Conservation (phyloP, 2,329 filamentous ascomycete species). For the Trichophyton benhamiae region DNA sequence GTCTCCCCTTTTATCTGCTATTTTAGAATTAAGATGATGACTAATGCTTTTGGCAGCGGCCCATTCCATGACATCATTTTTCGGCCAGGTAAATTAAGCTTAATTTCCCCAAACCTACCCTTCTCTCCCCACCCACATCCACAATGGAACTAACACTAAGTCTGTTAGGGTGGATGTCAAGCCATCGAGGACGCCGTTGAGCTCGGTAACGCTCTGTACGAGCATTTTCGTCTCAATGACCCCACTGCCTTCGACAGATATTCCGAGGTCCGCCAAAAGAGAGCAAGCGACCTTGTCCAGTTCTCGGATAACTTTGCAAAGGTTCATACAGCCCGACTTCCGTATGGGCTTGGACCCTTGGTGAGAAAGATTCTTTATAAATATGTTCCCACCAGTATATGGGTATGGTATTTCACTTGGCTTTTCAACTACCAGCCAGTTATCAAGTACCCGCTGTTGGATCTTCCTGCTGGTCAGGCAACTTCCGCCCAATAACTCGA, state of each 20-base stretch:
- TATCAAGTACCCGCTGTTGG: conserved; percentile 6
- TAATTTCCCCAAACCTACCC: background rate
- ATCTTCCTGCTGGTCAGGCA: background rate
- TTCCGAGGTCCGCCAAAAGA: conserved; percentile 7
- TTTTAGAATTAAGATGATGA: background rate
- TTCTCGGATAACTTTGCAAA: conserved; percentile 9
- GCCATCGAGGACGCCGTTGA: conserved; percentile 10
- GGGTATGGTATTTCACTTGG: conserved; percentile 9
- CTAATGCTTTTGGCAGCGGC: conserved; percentile 5
- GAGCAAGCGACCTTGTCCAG: conserved; percentile 5
- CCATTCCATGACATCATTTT: conserved; percentile 10
- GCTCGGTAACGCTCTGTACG: conserved; percentile 7
- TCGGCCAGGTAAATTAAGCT: conserved; percentile 7
- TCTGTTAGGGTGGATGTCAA: conserved; percentile 7
- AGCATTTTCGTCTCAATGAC: conserved; percentile 7
- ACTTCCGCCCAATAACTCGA: background rate
- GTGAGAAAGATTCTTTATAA: conserved; percentile 8
- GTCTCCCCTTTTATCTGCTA: background rate
- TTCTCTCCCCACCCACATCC: background rate
- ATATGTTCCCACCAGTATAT: conserved; percentile 5
- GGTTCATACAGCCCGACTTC: conserved; percentile 8
- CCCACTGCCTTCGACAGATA: conserved; percentile 5
- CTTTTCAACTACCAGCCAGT: conserved; percentile 7
- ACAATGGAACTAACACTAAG: background rate
- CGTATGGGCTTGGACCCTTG: conserved; percentile 6